Evolutionary conservation across 345 rosid species (phyloP).

Genomic region (Murraya koenigii): DNA sequence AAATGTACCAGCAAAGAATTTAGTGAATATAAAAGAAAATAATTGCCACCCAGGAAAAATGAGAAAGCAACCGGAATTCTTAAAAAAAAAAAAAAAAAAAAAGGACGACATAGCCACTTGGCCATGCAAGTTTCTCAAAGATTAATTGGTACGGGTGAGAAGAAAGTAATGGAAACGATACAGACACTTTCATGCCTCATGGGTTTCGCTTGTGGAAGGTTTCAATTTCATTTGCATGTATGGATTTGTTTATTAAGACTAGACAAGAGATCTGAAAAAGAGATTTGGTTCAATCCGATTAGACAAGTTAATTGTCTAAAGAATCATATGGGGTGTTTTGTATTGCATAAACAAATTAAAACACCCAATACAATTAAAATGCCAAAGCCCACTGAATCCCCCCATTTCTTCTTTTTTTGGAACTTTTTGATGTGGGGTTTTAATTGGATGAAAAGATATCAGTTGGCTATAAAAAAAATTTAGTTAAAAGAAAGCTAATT

Average conservation of each 20-base stretch:
- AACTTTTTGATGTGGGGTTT: conserved; percentile 16
- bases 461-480: conserved; percentile 2
- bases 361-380: conserved; percentile 6
- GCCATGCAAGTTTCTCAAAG: not conserved
- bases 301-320: conserved; percentile 19
- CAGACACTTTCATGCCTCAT: too few relatives aligned
- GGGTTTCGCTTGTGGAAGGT: too few relatives aligned
- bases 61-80: not conserved
- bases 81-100: not conserved
- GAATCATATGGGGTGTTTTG: conserved; percentile 31
- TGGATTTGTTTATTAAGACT: not conserved
- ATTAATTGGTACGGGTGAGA: too few relatives aligned
- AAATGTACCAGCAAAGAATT: too few relatives aligned
- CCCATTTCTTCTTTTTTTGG: not conserved
- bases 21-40: not conserved
- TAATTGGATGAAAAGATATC: conserved; percentile 9
- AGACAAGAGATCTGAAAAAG: conserved; percentile 35
- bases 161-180: too few relatives aligned
- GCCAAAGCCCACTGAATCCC: conserved; percentile 1
- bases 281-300: conserved; percentile 32
- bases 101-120: not conserved
- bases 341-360: not conserved
- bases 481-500: not conserved
- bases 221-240: too few relatives aligned
- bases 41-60: not conserved